A percentile compares a stretch with the other conserved stretches of the same genome.
Evolutionary conservation across 495 filamentous ascomycete genomes (phyloP).

Genomic region (Penicillium dipodomyicola): DNA sequence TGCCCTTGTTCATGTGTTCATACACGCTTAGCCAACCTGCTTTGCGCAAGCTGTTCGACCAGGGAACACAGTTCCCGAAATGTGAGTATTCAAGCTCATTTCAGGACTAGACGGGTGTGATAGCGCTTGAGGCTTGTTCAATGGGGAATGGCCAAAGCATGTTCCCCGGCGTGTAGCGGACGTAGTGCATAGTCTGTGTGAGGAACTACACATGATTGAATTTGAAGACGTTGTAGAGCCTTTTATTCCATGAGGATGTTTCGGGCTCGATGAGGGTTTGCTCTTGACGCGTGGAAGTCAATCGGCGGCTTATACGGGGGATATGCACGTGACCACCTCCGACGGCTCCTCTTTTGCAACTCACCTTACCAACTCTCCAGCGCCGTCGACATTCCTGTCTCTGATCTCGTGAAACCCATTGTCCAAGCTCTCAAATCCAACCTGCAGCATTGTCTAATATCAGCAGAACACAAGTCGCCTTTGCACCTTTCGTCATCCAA

Average conservation of each 20-base stretch:
- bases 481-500: conserved; percentile 1
- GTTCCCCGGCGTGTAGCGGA: neutral
- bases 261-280: neutral
- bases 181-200: neutral
- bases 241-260: neutral
- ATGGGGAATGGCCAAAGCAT: neutral
- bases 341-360: conserved; percentile 4
- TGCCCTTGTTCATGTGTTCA: neutral
- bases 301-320: neutral
- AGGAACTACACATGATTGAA: neutral
- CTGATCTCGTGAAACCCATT: neutral
- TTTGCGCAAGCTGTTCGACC: neutral
- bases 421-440: neutral
- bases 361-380: neutral
- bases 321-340: conserved; percentile 2
- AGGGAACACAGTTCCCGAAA: neutral
- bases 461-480: neutral
- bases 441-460: neutral
- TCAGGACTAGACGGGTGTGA: neutral
- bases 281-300: neutral
- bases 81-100: neutral
- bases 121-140: neutral
- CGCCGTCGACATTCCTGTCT: neutral
- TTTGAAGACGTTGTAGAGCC: neutral
- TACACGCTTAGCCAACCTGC: neutral